These are phyloP conservation scores for Bryoglossum gracile DNA, from an alignment of 495 filamentous ascomycete genomes.

Conservation along the genomic window DNA sequence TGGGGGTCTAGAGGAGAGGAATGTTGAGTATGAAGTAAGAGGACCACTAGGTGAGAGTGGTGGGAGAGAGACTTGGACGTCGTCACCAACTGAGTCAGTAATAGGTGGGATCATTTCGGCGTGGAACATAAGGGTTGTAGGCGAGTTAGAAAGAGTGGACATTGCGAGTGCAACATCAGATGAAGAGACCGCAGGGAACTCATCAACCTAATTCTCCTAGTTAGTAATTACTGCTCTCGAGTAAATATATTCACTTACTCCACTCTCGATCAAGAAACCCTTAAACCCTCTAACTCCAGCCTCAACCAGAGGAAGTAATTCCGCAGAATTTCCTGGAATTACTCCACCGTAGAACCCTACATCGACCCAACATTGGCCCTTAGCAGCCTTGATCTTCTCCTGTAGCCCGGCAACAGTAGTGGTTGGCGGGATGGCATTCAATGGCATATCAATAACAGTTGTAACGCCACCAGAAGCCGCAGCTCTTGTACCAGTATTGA, in stretches of 20 bases:
- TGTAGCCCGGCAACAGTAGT: conserved; percentile 78
- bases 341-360: conserved; percentile 97
- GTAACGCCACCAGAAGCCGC: conserved; percentile 96
- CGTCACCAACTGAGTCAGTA: conserved; percentile 71
- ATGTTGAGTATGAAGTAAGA: conserved; percentile 78
- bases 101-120: conserved; percentile 96
- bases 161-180: conserved; percentile 74
- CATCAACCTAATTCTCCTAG: no score
- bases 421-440: conserved; percentile 95
- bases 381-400: conserved; percentile 78
- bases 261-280: conserved; percentile 94
- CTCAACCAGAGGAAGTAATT: conserved; percentile 74
- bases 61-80: conserved; percentile 62
- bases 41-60: conserved; percentile 69
- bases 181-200: conserved; percentile 85
- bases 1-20: conserved; percentile 83
- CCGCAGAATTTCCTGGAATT: conserved; percentile 77
- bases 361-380: conserved; percentile 94
- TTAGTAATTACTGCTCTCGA: no score
- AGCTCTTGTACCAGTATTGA: conserved; percentile 86
- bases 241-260: conserved; percentile 50
- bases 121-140: conserved; percentile 96
- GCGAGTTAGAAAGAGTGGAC: conserved; percentile 61
- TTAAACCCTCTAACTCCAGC: conserved; percentile 93
- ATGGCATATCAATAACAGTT: conserved; percentile 96